Evolutionary conservation across 148 eudicot genomes (phyloP), one percentile per base, ranked within the genome.

Genomic region (Salicornia ramosissima): DNA sequence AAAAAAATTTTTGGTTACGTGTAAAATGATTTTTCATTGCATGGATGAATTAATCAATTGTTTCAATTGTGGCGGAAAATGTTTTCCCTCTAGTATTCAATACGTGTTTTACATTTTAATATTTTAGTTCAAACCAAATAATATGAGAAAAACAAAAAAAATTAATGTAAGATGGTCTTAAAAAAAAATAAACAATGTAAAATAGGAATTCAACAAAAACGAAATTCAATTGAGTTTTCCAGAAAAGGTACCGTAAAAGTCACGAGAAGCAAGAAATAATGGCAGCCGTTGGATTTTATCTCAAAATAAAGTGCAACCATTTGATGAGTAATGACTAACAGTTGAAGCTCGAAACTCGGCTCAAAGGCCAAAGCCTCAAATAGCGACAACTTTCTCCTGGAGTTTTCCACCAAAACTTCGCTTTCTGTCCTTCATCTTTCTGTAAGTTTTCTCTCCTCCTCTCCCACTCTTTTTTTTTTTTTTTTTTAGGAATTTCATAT

Each of bases 281-380:
- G 42, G 1, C 4, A 67, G 29, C 50, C 43, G n/a, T 39, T 18
- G 12, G 49, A 68, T 67, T n/a, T 53, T 6, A 33, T 18, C 19
- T 6, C 5, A n/a, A 30, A 21, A 10, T 25, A 8, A 0, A 42
- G 56, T 69, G 36, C 39, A 40, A 69, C 64, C 40, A 42, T 56
- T 22, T 42, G 72, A 69, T 52, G 61, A 68, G 60, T 50, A 21
- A 69, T 52, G 61, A 68, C 71, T 50, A 21, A 68, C 28, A 6
- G 71, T 68, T 34, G 70, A 66, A 66, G 10, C 30, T 22, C 2
- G 30, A 24, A 53, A 53, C 13, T 53, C 10, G 30, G 57, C 50
- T 3, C 16, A 46, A 46, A 12, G 5, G 3, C 0, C 53, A 4
- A 8, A 3, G 8, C 40, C 0, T 4, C 21, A 19, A 49, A 19